Evolutionary conservation across 495 filamentous ascomycete species (phyloP).

Genomic region (Penicillium daleae): DNA sequence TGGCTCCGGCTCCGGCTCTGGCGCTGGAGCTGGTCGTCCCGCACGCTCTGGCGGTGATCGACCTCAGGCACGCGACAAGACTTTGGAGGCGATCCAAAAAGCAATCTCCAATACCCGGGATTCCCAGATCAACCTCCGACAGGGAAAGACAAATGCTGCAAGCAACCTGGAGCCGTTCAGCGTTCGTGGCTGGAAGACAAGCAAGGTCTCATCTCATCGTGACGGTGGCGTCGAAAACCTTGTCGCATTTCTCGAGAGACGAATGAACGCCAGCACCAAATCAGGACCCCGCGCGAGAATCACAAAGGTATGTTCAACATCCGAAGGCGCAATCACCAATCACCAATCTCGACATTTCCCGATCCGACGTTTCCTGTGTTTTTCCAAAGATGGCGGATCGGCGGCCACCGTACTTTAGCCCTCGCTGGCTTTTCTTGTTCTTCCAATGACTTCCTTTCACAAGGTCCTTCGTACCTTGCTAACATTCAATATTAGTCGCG

Average conservation of each 20-base stretch:
- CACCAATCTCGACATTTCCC: slow-evolving; percentile 54
- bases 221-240: slow-evolving; percentile 75
- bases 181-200: slow-evolving; percentile 73
- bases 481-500: slow-evolving; percentile 70
- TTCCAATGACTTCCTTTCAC: slow-evolving; percentile 54
- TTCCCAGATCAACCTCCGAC: slow-evolving; percentile 46
- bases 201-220: slow-evolving; percentile 69
- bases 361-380: slow-evolving; percentile 53
- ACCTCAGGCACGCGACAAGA: slow-evolving; percentile 33
- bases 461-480: slow-evolving; percentile 66
- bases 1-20: slow-evolving; percentile 3
- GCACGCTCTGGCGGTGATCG: slow-evolving; percentile 16
- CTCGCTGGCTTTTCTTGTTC: slow-evolving; percentile 36
- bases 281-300: slow-evolving; percentile 64
- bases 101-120: slow-evolving; percentile 43
- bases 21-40: slow-evolving; percentile 20
- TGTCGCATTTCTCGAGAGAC: slow-evolving; percentile 72
- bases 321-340: slow-evolving; percentile 52
- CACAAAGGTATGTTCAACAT: slow-evolving; percentile 79
- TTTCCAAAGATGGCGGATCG: slow-evolving; percentile 62
- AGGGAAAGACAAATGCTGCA: slow-evolving; percentile 25
- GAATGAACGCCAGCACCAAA: slow-evolving; percentile 65
- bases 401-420: slow-evolving; percentile 52
- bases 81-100: slow-evolving; percentile 44
- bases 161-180: slow-evolving; percentile 46